These are phyloP conservation scores for Pinus tabuliformis DNA, from an alignment of 75 land plant species.

Conservation along the genomic window DNA sequence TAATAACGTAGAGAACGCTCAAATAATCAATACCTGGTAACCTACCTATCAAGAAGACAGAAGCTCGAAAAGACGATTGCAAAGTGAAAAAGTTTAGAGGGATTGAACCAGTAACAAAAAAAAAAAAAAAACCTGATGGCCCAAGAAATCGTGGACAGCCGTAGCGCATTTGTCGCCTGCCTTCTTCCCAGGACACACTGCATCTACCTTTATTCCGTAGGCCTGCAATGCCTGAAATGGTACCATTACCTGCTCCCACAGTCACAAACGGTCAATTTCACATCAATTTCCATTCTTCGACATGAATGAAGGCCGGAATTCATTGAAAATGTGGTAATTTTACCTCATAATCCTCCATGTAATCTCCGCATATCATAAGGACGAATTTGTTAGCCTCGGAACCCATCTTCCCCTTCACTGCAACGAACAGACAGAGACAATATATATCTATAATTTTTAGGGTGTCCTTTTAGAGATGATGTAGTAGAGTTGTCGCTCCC, in stretches of 20 bases:
- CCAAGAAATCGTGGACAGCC: constrained; percentile 66
- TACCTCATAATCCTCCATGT: constrained; percentile 95
- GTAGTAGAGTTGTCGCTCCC: too few species aligned
- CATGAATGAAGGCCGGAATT: neutral
- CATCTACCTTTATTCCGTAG: constrained; percentile 75
- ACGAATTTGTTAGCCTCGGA: constrained; percentile 36
- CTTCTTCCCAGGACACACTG: constrained; percentile 93
- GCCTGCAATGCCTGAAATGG: constrained; percentile 92
- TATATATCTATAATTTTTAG: too few species aligned
- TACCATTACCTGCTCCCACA: constrained; percentile 77
- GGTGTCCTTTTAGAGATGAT: too few species aligned
- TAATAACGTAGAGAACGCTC: too few species aligned
- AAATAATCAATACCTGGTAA: too few species aligned
- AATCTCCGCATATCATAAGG: constrained; percentile 83
- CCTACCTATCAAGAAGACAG: too few species aligned
- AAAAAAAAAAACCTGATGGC: constrained; percentile 60
- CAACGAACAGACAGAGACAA: too few species aligned
- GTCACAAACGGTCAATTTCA: neutral
- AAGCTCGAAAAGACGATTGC: too few species aligned
- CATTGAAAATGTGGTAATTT: too few species aligned
- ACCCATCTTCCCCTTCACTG: neutral
- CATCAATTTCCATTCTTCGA: neutral
- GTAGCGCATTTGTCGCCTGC: constrained; percentile 85
- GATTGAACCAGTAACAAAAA: neutral
- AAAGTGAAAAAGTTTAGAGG: too few species aligned